Evolutionary conservation across 768 basidiomycete genomes (phyloP).

Genomic region (Exsudoporus frostii): DNA sequence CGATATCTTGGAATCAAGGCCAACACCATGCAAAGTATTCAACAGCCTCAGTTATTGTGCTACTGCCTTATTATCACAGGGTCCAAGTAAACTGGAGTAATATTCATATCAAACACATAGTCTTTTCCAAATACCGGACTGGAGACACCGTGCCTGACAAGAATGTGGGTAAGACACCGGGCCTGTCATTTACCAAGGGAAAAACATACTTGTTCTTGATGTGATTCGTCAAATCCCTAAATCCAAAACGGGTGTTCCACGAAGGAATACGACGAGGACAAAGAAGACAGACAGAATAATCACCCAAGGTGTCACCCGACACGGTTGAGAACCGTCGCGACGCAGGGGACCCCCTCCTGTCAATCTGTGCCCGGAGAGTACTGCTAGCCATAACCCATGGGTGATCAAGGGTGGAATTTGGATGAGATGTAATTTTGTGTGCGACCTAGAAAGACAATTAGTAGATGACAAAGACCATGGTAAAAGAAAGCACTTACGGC

Average conservation of each 20-base stretch:
- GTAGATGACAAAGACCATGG: background rate
- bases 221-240: slow-evolving; percentile 13
- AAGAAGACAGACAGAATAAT: slow-evolving; percentile 22
- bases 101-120: slow-evolving; percentile 19
- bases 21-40: background rate
- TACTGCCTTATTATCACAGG: slow-evolving; percentile 3
- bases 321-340: background rate
- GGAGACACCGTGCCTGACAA: slow-evolving; percentile 17
- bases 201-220: slow-evolving; percentile 19
- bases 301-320: slow-evolving; percentile 4
- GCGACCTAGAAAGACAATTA: slow-evolving; percentile 15
- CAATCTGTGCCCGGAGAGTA: background rate
- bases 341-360: background rate
- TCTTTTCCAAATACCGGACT: slow-evolving; percentile 15
- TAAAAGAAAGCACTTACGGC: slow-evolving; percentile 13
- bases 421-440: slow-evolving; percentile 16
- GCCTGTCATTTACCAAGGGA: background rate
- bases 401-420: background rate
- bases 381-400: slow-evolving; percentile 10
- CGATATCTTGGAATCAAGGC: background rate
- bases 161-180: background rate
- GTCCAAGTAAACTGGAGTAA: slow-evolving; percentile 17
- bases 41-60: background rate
- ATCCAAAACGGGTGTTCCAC: slow-evolving; percentile 23
- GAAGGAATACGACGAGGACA: slow-evolving; percentile 29